Evolutionary conservation across 192 early-diverging fungal genomes (phyloP), one percentile per base, ranked within the genome.

Genomic region (Rhizophagus clarus): DNA sequence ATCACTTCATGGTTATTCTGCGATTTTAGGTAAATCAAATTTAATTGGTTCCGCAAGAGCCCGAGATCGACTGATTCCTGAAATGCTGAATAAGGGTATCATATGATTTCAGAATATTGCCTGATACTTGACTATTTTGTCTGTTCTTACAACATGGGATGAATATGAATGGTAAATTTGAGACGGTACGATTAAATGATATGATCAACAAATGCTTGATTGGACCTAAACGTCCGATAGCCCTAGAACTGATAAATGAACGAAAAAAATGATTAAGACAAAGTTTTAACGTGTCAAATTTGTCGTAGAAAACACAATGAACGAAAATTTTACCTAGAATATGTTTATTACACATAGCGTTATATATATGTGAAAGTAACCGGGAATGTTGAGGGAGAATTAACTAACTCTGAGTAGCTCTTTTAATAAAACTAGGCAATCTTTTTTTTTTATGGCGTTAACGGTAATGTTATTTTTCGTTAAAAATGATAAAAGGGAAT

Each of bases 1-100:
- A 85, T 81, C 9, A 85, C 82, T 31, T 74, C 82, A 81, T 64
- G n/a, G n/a, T n/a, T n/a, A n/a, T n/a, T n/a, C n/a, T n/a, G n/a
- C n/a, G n/a, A n/a, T n/a, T n/a, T n/a, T n/a, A n/a, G n/a, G n/a
- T n/a, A n/a, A n/a, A n/a, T n/a, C n/a, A n/a, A n/a, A n/a, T n/a
- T n/a, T n/a, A n/a, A n/a, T n/a, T n/a, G n/a, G n/a, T n/a, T n/a
- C n/a, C n/a, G n/a, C n/a, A n/a, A n/a, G n/a, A n/a, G n/a, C n/a
- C n/a, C n/a, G n/a, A n/a, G n/a, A n/a, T n/a, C n/a, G n/a, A n/a
- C n/a, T n/a, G n/a, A n/a, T n/a, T n/a, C n/a, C n/a, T n/a, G n/a
- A n/a, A n/a, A n/a, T n/a, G n/a, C n/a, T n/a, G n/a, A n/a, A n/a
- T n/a, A n/a, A n/a, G n/a, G n/a, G n/a, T n/a, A n/a, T n/a, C n/a